Conservation (phyloP, 2,329 filamentous ascomycete genomes). For the Aureobasidium subglaciale region DNA sequence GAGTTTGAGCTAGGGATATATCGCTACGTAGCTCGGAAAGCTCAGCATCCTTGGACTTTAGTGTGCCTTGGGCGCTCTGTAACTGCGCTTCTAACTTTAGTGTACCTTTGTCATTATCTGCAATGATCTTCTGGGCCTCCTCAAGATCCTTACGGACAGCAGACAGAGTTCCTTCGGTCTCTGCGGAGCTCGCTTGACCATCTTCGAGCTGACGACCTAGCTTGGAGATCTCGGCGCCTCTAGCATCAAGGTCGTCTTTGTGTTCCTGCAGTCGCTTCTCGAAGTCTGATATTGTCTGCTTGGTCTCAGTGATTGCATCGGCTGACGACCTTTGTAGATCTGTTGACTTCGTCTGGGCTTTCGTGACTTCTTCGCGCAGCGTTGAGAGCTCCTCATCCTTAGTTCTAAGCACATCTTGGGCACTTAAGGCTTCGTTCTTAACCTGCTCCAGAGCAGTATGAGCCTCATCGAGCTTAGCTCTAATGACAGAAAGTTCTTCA, state of each 20-base stretch:
- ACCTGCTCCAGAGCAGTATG: constrained; percentile 1
- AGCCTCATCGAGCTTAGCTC: neutral
- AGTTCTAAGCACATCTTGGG: neutral
- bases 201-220: no score
- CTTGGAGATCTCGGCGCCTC: no score
- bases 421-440: neutral
- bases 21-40: constrained; percentile 7
- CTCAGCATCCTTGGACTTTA: constrained; percentile 7
- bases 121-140: no score
- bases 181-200: no score
- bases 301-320: neutral
- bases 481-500: constrained; percentile 13
- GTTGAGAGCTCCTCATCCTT: constrained; percentile 14
- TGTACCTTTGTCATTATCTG: no score
- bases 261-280: neutral
- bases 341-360: neutral
- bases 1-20: neutral
- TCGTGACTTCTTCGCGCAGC: neutral
- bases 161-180: no score
- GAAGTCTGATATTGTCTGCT: neutral
- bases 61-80: neutral
- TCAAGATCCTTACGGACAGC: no score
- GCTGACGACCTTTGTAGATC: neutral
- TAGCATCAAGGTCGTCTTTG: no score
- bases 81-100: no score